phyloP scores from a whole-genome alignment of 352 stramenopile genomes.

The Pythium myriotylum region DNA sequence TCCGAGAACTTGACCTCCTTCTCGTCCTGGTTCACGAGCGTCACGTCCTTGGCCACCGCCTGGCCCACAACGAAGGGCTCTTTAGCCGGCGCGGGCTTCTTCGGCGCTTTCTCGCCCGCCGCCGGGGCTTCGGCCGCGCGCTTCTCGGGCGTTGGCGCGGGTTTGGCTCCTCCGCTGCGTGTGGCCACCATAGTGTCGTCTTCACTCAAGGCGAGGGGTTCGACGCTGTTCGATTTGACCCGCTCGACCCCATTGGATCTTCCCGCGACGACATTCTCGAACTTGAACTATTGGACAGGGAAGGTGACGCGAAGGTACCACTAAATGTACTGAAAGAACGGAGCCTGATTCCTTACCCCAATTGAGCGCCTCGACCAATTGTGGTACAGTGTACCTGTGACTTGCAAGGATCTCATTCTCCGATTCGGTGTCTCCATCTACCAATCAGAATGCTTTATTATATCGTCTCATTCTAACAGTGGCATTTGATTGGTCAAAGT shows the following conservation, averaged over 20 bases:
- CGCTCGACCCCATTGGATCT: conserved; percentile 3
- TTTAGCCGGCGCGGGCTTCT: conserved; percentile 38
- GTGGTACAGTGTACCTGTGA: conserved; percentile 18
- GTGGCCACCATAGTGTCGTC: conserved; percentile 25
- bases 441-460: conserved; percentile 25
- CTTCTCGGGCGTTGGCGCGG: conserved; percentile 46
- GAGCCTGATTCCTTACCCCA: neutral
- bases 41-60: conserved; percentile 58
- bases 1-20: conserved; percentile 59
- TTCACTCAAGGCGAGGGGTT: conserved; percentile 5
- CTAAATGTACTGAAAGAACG: neutral
- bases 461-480: conserved; percentile 25
- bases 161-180: conserved; percentile 20
- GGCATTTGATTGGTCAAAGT: conserved; percentile 25
- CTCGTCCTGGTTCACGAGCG: conserved; percentile 74
- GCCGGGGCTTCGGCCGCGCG: conserved; percentile 28
- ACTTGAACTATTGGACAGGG: conserved; percentile 26
- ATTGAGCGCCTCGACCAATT: conserved; percentile 1
- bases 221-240: conserved; percentile 18
- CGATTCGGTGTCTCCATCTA: conserved; percentile 15
- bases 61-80: conserved; percentile 46
- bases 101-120: conserved; percentile 33
- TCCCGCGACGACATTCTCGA: conserved; percentile 22
- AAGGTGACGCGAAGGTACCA: conserved; percentile 30
- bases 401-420: neutral